Evolutionary conservation across 2,329 filamentous ascomycete genomes (phyloP).

Genomic region (Monosporascus cannonballus): DNA sequence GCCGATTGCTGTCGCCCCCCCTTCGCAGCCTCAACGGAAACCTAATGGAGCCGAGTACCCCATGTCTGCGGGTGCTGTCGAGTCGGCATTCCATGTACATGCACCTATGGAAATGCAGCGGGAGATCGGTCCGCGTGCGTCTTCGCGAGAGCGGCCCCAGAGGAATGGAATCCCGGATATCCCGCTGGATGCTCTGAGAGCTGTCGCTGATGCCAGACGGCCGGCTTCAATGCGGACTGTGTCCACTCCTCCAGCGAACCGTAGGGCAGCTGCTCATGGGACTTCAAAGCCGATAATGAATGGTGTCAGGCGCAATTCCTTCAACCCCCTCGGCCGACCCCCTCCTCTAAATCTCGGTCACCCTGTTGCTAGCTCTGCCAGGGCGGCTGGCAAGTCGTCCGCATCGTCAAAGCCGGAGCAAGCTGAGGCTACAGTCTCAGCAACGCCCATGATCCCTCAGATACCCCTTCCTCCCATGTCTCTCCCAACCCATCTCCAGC

Average conservation of each 20-base stretch:
- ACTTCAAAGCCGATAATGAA: constrained; percentile 25
- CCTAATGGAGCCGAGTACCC: constrained; percentile 30
- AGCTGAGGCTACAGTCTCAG: constrained; percentile 24
- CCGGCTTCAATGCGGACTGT: constrained; percentile 36
- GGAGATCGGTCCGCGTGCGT: constrained; percentile 13
- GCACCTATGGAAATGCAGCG: constrained; percentile 29
- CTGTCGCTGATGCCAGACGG: constrained; percentile 26
- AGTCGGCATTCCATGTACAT: constrained; percentile 25
- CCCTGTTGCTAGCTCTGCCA: constrained; percentile 6
- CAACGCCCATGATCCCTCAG: constrained; percentile 45
- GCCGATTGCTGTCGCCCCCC: constrained; percentile 42
- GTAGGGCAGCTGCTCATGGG: constrained; percentile 25
- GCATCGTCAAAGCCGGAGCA: constrained; percentile 15
- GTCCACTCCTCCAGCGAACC: constrained; percentile 46
- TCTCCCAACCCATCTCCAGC: constrained; percentile 57
- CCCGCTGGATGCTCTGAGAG: constrained; percentile 7
- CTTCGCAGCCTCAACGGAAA: constrained; percentile 11
- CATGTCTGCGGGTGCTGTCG: constrained; percentile 30
- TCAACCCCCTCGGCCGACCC: constrained; percentile 38
- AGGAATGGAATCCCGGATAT: constrained; percentile 12
- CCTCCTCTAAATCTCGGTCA: constrained; percentile 38
- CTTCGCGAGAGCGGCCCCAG: constrained; percentile 9
- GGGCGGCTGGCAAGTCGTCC: constrained; percentile 3
- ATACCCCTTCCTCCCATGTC: constrained; percentile 63
- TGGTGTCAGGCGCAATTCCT: constrained; percentile 43